Evolutionary conservation across 495 filamentous ascomycete genomes (phyloP).

Genomic region (Entonaema liquescens): DNA sequence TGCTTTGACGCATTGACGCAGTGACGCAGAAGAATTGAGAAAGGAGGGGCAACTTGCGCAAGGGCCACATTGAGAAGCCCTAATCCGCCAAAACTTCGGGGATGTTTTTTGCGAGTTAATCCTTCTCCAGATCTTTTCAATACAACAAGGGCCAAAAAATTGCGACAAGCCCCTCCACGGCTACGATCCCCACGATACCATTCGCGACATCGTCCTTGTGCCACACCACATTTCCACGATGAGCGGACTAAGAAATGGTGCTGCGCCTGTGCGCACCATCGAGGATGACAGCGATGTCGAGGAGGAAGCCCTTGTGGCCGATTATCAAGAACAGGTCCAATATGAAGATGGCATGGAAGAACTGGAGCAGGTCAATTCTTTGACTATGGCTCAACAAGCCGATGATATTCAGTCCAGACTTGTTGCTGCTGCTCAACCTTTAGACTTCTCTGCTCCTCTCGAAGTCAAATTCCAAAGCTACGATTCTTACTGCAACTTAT

Average conservation of each 20-base stretch:
- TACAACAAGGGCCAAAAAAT: slow-evolving; percentile 37
- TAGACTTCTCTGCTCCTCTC: slow-evolving; percentile 93
- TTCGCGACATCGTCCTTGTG: slow-evolving; percentile 27
- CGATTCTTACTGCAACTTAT: slow-evolving; percentile 98
- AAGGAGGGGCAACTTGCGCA: slow-evolving; percentile 18
- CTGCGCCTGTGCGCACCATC: slow-evolving; percentile 61
- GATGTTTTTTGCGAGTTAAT: slow-evolving; percentile 12
- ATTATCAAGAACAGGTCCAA: slow-evolving; percentile 93
- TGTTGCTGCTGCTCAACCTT: slow-evolving; percentile 85
- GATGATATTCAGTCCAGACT: slow-evolving; percentile 93
- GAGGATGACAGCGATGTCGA: slow-evolving; percentile 90
- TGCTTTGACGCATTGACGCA: not conserved
- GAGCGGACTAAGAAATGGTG: slow-evolving; percentile 61
- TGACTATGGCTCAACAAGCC: slow-evolving; percentile 62
- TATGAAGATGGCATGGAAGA: slow-evolving; percentile 87
- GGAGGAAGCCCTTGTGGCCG: slow-evolving; percentile 91
- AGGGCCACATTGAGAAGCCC: slow-evolving; percentile 34
- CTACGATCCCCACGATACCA: slow-evolving; percentile 23
- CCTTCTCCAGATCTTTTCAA: slow-evolving; percentile 12
- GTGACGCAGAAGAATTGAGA: not conserved
- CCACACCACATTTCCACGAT: slow-evolving; percentile 47
- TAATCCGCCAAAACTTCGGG: slow-evolving; percentile 48
- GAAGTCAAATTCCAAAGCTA: slow-evolving; percentile 98
- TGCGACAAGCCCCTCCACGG: slow-evolving; percentile 41
- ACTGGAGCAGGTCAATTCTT: slow-evolving; percentile 67